These are phyloP conservation scores for Yamadazyma laniorum DNA, from an alignment of 805 yeast species.

Conservation along the genomic window DNA sequence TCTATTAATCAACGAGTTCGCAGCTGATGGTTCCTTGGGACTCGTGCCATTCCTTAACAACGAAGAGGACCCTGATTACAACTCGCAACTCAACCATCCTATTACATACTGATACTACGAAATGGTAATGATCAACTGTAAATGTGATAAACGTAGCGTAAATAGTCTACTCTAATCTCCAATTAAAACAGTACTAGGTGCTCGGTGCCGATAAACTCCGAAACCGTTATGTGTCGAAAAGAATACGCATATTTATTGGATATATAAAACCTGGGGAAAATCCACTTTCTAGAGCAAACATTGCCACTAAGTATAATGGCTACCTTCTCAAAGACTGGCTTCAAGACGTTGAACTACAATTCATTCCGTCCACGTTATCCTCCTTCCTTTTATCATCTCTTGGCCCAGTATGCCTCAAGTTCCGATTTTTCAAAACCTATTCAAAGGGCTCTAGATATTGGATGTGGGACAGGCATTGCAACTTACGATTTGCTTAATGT, in stretches of 20 bases:
- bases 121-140: too few relatives aligned
- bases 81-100: too few relatives aligned
- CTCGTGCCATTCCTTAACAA: constrained; percentile 57
- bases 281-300: background rate
- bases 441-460: constrained; percentile 37
- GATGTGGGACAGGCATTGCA: constrained; percentile 57
- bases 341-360: constrained; percentile 33
- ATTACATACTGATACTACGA: too few relatives aligned
- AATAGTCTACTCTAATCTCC: too few relatives aligned
- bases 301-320: constrained; percentile 28
- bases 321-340: constrained; percentile 31
- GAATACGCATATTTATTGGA: too few relatives aligned
- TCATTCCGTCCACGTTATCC: constrained; percentile 45
- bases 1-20: constrained; percentile 49
- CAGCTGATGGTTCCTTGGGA: constrained; percentile 81
- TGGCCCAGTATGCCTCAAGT: constrained; percentile 21
- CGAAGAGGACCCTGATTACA: constrained; percentile 3
- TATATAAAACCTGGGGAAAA: background rate
- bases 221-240: too few relatives aligned
- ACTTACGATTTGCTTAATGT: constrained; percentile 42
- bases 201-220: too few relatives aligned
- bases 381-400: constrained; percentile 30
- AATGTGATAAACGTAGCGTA: too few relatives aligned
- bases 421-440: constrained; percentile 12
- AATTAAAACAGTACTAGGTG: too few relatives aligned